A percentile compares a stretch with the other conserved stretches of the same genome.
phyloP scores from a whole-genome alignment of 768 basidiomycete species.

The Pulveroboletus sp. region DNA sequence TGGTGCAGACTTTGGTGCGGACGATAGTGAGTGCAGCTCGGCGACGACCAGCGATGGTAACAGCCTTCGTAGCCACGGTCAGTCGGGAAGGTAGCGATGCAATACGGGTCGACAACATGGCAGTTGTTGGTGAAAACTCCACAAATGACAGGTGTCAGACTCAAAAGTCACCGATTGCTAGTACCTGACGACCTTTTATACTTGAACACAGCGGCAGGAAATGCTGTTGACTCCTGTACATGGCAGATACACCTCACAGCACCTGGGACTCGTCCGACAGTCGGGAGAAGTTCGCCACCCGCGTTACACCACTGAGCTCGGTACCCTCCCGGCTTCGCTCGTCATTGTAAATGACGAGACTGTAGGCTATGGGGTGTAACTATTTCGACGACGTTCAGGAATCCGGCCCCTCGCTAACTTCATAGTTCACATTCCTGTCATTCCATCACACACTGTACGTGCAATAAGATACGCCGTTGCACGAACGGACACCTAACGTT shows the following conservation, averaged over 20 bases:
- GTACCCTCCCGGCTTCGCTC: too few species aligned
- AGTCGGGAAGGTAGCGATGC: constrained; percentile 21
- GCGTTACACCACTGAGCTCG: too few species aligned
- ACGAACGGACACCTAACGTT: too few species aligned
- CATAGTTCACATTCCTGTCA: too few species aligned
- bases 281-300: too few species aligned
- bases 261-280: background rate
- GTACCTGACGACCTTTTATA: background rate
- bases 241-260: constrained; percentile 9
- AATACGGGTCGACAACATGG: constrained; percentile 32
- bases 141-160: background rate
- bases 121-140: constrained; percentile 4
- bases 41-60: constrained; percentile 41
- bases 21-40: constrained; percentile 41
- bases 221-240: constrained; percentile 22
- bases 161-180: background rate
- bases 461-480: too few species aligned
- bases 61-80: constrained; percentile 42
- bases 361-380: too few species aligned
- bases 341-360: too few species aligned
- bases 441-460: too few species aligned
- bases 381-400: too few species aligned
- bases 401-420: too few species aligned
- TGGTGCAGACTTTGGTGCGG: constrained; percentile 35
- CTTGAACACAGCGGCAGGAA: constrained; percentile 1